These are phyloP conservation scores for Sporobolus alterniflorus DNA, from an alignment of 202 grass and related monocot species.

Conservation along the genomic window DNA sequence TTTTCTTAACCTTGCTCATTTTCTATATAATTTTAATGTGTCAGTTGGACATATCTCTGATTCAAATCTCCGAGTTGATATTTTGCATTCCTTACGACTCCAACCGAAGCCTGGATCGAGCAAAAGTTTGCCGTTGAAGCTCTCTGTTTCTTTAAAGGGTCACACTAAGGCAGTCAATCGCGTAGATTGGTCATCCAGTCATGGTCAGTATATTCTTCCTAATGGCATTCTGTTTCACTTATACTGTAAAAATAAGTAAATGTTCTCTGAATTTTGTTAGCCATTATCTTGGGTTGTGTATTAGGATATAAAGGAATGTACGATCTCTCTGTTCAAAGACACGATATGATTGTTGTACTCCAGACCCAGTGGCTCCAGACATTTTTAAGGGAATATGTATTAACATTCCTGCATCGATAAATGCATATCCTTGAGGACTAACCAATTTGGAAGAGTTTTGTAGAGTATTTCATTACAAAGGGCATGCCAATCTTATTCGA, in stretches of 20 bases:
- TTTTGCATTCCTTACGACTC: conserved; percentile 52
- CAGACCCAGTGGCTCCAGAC: background rate
- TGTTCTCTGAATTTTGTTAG: background rate
- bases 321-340: background rate
- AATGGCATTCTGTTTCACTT: background rate
- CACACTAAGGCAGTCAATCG: conserved; percentile 79
- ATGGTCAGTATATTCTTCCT: conserved; percentile 48
- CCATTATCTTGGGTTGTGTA: background rate
- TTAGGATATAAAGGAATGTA: conserved; percentile 1
- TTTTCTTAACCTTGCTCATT: conserved; percentile 6
- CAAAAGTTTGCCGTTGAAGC: conserved; percentile 44
- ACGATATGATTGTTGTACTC: background rate
- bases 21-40: conserved; percentile 26
- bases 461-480: too few relatives aligned
- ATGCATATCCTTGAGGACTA: too few relatives aligned
- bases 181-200: conserved; percentile 72
- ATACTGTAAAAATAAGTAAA: background rate
- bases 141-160: conserved; percentile 56
- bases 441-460: too few relatives aligned
- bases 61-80: conserved; percentile 57
- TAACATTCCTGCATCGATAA: too few relatives aligned
- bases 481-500: too few relatives aligned
- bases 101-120: conserved; percentile 42
- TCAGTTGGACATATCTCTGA: conserved; percentile 55
- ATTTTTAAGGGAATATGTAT: too few relatives aligned